A percentile compares a stretch with the other conserved stretches of the same genome.
These are phyloP conservation scores for Phytophthora palmivora DNA, from an alignment of 352 stramenopile genomes.

Conservation along the genomic window DNA sequence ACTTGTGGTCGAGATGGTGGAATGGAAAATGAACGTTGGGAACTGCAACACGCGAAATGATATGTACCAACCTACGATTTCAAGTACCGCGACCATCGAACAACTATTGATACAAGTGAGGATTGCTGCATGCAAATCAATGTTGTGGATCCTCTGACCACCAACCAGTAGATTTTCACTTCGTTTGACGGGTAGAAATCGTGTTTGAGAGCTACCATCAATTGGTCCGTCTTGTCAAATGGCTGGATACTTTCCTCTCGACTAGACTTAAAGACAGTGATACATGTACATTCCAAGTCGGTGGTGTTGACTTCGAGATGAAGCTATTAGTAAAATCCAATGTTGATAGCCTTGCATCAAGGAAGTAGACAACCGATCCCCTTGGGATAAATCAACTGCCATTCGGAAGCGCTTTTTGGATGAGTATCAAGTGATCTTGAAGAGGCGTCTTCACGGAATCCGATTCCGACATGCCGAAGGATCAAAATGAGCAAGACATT, in stretches of 20 bases:
- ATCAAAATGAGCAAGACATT: neutral
- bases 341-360: neutral
- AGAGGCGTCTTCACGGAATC: neutral
- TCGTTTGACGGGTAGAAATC: slow-evolving; percentile 5
- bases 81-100: neutral
- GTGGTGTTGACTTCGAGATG: neutral
- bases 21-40: slow-evolving; percentile 3
- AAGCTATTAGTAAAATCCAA: neutral
- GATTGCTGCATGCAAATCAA: slow-evolving; percentile 4
- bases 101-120: neutral
- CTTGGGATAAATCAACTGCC: too few species aligned
- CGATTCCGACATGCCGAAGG: too few species aligned
- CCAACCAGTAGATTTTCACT: slow-evolving; percentile 9
- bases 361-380: too few species aligned
- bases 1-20: neutral
- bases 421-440: neutral
- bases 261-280: neutral
- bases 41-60: neutral
- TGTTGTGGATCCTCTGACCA: neutral
- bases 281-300: neutral
- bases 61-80: neutral
- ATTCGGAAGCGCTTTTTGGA: too few species aligned
- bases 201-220: slow-evolving; percentile 6
- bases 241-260: neutral
- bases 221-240: slow-evolving; percentile 1